Evolutionary conservation across 257 asterid species (phyloP).

Genomic region (Henckelia pumila): DNA sequence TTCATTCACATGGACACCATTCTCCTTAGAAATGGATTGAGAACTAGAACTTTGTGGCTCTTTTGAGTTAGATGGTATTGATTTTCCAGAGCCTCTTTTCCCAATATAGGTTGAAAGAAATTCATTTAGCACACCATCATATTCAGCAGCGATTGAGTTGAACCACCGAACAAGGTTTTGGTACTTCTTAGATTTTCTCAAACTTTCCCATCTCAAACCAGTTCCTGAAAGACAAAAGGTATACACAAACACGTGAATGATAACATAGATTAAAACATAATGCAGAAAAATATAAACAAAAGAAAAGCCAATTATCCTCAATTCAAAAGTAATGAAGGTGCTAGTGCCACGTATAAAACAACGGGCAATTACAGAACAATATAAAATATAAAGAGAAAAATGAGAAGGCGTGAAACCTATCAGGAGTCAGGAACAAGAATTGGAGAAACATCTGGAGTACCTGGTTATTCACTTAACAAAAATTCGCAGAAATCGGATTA

Average conservation of each 20-base stretch:
- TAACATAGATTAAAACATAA: not conserved
- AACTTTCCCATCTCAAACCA: slow-evolving; percentile 88
- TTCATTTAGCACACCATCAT: slow-evolving; percentile 52
- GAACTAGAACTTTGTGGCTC: slow-evolving; percentile 51
- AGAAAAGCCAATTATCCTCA: not conserved
- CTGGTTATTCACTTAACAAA: not conserved
- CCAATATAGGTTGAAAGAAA: slow-evolving; percentile 47
- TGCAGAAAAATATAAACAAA: not conserved
- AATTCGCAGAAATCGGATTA: not conserved
- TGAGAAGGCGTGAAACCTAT: not conserved
- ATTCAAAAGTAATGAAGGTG: not conserved
- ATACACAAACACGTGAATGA: not conserved
- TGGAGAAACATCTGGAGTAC: not conserved
- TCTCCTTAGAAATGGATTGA: slow-evolving; percentile 34
- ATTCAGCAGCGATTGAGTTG: slow-evolving; percentile 66
- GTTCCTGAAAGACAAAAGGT: slow-evolving; percentile 47
- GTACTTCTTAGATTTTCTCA: slow-evolving; percentile 80
- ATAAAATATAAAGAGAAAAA: not conserved
- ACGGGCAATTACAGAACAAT: slow-evolving; percentile 1
- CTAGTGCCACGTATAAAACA: not conserved
- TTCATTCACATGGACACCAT: slow-evolving; percentile 40
- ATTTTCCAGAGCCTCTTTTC: slow-evolving; percentile 58
- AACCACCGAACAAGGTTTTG: slow-evolving; percentile 88
- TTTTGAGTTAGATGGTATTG: slow-evolving; percentile 48
- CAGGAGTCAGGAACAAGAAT: not conserved